A percentile compares a stretch with the other conserved stretches of the same genome.
Evolutionary conservation across 1,284 basidiomycete genomes (phyloP).

Genomic region (Ustilago lituana): DNA sequence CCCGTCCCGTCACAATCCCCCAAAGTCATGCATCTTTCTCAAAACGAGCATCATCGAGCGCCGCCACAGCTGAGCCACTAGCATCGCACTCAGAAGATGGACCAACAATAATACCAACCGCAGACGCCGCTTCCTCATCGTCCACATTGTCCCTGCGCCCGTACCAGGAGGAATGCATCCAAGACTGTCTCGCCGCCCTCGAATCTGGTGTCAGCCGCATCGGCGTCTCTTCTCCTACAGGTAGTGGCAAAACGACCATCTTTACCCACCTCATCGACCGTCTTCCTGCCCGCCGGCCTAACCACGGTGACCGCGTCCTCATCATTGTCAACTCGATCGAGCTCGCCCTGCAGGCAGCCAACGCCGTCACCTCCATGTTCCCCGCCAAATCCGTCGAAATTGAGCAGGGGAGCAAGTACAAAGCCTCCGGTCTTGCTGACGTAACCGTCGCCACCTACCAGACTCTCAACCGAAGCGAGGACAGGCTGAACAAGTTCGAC

Average conservation of each 20-base stretch:
- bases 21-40: no score
- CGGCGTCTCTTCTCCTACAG: constrained; percentile 89
- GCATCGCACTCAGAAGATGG: no score
- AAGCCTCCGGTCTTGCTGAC: constrained; percentile 83
- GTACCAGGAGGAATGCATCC: constrained; percentile 87
- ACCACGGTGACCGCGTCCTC: constrained; percentile 71
- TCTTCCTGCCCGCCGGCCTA: constrained; percentile 25
- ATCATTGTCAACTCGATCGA: constrained; percentile 88
- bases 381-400: constrained; percentile 85
- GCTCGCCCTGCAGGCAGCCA: constrained; percentile 86
- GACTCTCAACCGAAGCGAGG: constrained; percentile 75
- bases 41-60: no score
- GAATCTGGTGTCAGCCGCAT: constrained; percentile 76
- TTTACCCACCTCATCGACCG: constrained; percentile 67
- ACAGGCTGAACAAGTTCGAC: constrained; percentile 82
- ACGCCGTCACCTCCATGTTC: constrained; percentile 76
- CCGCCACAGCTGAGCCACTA: no score
- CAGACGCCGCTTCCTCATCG: background rate
- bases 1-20: no score
- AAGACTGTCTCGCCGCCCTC: constrained; percentile 80
- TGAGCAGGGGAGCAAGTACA: constrained; percentile 83
- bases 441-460: constrained; percentile 93
- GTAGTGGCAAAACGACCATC: constrained; percentile 91
- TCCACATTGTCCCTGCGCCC: constrained; percentile 71
- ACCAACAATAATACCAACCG: background rate